phyloP scores from a whole-genome alignment of 371 early-diverging fungal genomes.

The Haplosporangium sp. region DNA sequence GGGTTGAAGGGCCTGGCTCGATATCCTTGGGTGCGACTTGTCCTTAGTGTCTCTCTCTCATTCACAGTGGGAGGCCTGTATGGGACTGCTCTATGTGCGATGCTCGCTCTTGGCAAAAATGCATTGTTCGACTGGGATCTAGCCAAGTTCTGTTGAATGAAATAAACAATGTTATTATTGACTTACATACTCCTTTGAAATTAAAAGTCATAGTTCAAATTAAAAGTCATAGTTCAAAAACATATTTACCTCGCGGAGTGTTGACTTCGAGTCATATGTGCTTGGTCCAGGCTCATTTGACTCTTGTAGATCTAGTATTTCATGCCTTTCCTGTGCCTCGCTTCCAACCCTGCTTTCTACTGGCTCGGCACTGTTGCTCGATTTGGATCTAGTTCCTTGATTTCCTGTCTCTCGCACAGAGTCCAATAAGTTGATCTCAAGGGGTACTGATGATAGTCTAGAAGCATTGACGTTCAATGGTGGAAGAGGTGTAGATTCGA shows the following conservation, averaged over 20 bases:
- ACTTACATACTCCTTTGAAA: neutral
- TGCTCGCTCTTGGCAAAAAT: conserved; percentile 9
- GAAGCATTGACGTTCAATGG: neutral
- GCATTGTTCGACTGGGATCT: neutral
- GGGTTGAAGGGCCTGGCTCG: conserved; percentile 35
- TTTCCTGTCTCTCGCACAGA: neutral
- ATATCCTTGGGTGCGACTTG: conserved; percentile 16
- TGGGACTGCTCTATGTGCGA: conserved; percentile 10
- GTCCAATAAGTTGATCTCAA: neutral
- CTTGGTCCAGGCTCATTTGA: neutral
- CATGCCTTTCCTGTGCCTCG: neutral
- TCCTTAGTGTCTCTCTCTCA: conserved; percentile 25
- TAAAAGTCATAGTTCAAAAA: neutral
- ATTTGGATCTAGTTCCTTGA: neutral
- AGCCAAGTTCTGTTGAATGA: neutral
- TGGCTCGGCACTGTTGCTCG: neutral
- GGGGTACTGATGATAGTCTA: neutral
- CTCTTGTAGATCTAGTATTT: neutral
- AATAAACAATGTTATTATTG: neutral
- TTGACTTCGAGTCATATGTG: neutral
- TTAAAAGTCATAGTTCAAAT: neutral
- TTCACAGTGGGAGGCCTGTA: conserved; percentile 23
- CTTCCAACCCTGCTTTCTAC: neutral
- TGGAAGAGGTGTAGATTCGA: conserved; percentile 20
- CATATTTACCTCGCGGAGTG: neutral